A percentile compares a stretch with the other conserved stretches of the same genome.
Conservation (phyloP, 352 stramenopile genomes). For the Phytophthora cajani region DNA sequence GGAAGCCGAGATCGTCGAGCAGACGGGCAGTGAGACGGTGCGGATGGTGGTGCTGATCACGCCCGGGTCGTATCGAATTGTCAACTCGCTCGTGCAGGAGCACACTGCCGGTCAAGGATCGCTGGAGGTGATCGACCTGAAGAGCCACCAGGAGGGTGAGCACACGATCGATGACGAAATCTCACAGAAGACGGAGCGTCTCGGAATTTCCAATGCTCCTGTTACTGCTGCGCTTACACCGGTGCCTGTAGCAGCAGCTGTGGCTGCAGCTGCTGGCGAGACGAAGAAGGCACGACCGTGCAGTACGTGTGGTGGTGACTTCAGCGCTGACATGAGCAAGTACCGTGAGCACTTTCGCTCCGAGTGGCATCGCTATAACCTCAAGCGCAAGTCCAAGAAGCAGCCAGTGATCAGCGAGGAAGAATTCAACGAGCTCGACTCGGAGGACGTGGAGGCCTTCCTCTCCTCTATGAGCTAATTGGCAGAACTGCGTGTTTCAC, state of each 20-base stretch:
- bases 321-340: constrained; percentile 78
- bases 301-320: constrained; percentile 94
- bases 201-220: constrained; percentile 48
- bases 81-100: constrained; percentile 76
- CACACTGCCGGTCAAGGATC: constrained; percentile 60
- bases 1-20: constrained; percentile 70
- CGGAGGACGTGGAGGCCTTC: constrained; percentile 65
- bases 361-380: constrained; percentile 98
- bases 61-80: constrained; percentile 76
- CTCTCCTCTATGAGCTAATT: constrained; percentile 72
- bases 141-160: constrained; percentile 91
- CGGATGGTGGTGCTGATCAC: constrained; percentile 80
- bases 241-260: not conserved
- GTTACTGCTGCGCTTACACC: constrained; percentile 13
- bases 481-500: constrained; percentile 21
- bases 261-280: constrained; percentile 12
- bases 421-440: constrained; percentile 61
- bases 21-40: constrained; percentile 60
- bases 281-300: constrained; percentile 71
- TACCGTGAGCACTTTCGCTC: constrained; percentile 96
- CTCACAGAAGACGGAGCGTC: constrained; percentile 81
- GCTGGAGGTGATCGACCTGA: constrained; percentile 94
- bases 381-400: constrained; percentile 96
- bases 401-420: constrained; percentile 72
- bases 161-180: constrained; percentile 94